Conservation (phyloP, 2,329 filamentous ascomycete genomes). For the Sclerotinia subarctica region DNA sequence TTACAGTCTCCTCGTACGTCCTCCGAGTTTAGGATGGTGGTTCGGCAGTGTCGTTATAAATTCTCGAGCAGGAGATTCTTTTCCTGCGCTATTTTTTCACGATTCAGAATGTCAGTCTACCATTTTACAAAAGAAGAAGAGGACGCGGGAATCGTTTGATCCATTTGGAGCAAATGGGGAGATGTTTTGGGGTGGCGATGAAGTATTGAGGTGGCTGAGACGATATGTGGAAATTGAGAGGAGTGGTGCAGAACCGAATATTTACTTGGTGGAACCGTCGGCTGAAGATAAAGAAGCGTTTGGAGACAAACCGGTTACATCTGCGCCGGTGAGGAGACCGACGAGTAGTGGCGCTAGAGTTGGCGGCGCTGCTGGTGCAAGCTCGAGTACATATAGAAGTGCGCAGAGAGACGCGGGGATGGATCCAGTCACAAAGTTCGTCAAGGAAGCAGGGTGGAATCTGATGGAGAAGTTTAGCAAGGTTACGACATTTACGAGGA, state of each 20-base stretch:
- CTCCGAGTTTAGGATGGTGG: slow-evolving; percentile 97
- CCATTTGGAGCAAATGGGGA: slow-evolving; percentile 81
- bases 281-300: slow-evolving; percentile 83
- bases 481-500: slow-evolving; percentile 90
- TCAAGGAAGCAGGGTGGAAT: slow-evolving; percentile 95
- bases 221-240: slow-evolving; percentile 80
- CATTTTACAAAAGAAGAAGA: slow-evolving; percentile 86
- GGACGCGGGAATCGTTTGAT: slow-evolving; percentile 80
- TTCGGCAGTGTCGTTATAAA: slow-evolving; percentile 96
- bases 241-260: slow-evolving; percentile 80
- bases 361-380: slow-evolving; percentile 41
- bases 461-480: slow-evolving; percentile 96
- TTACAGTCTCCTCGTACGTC: slow-evolving; percentile 85
- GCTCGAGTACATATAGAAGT: slow-evolving; percentile 32
- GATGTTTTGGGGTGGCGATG: slow-evolving; percentile 97
- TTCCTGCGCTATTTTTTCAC: slow-evolving; percentile 95
- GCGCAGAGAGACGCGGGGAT: slow-evolving; percentile 63
- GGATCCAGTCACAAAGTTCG: slow-evolving; percentile 89
- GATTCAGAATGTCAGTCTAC: slow-evolving; percentile 96
- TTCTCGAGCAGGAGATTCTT: slow-evolving; percentile 82
- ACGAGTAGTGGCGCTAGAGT: slow-evolving; percentile 35
- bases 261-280: slow-evolving; percentile 85
- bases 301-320: slow-evolving; percentile 44
- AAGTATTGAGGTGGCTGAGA: slow-evolving; percentile 86
- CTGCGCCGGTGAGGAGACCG: slow-evolving; percentile 43